These are phyloP conservation scores for Nannizziopsis barbatae DNA, from an alignment of 2,329 filamentous ascomycete genomes.

Conservation along the genomic window DNA sequence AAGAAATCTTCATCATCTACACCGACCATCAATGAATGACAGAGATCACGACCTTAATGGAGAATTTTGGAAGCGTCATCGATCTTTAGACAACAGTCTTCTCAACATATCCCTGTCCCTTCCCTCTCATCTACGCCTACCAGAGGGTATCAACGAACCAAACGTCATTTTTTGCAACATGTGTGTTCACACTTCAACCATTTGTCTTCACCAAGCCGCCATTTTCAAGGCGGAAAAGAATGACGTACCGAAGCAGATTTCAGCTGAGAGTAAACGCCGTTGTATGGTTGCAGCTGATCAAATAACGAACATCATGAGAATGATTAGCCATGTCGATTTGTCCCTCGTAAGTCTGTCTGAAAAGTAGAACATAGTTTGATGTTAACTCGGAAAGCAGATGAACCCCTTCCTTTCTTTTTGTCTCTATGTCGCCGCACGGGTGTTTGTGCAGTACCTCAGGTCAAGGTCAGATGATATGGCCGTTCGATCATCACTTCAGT, in stretches of 20 bases:
- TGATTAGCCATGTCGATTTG: conserved; percentile 82
- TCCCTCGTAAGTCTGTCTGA: conserved; percentile 51
- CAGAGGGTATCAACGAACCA: conserved; percentile 60
- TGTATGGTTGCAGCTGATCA: conserved; percentile 91
- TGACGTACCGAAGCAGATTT: conserved; percentile 61
- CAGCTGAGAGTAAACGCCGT: conserved; percentile 79
- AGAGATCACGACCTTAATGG: conserved; percentile 80
- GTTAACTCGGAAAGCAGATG: conserved; percentile 49
- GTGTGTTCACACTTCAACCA: conserved; percentile 91
- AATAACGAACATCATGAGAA: conserved; percentile 88
- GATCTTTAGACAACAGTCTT: conserved; percentile 77
- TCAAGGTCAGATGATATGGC: conserved; percentile 73
- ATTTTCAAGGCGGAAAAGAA: conserved; percentile 96
- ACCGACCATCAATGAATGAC: conserved; percentile 72
- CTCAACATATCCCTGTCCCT: conserved; percentile 75
- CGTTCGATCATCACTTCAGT: conserved; percentile 72
- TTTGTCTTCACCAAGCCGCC: conserved; percentile 94
- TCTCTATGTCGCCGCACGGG: conserved; percentile 85
- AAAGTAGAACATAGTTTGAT: not conserved
- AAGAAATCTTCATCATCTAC: conserved; percentile 79
- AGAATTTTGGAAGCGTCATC: conserved; percentile 90
- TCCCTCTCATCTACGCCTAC: conserved; percentile 69
- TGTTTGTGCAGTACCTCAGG: conserved; percentile 95
- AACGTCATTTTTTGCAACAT: conserved; percentile 93
- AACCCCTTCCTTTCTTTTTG: conserved; percentile 94